Percentiles rank a stretch among this genome's conserved stretches.
Evolutionary conservation across 495 filamentous ascomycete genomes (phyloP).

Genomic region (Penicillium herquei): DNA sequence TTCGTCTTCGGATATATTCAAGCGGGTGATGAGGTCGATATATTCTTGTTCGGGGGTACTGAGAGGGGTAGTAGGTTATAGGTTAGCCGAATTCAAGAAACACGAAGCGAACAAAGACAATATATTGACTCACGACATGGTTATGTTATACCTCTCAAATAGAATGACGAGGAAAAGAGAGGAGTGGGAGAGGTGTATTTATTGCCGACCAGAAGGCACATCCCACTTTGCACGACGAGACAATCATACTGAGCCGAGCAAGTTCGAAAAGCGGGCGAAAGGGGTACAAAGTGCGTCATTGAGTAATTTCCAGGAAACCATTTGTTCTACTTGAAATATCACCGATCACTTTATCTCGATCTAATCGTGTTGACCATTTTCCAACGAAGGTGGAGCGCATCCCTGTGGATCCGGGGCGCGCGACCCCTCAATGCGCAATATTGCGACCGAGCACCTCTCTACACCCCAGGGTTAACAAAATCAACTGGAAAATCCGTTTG

Average conservation of each 20-base stretch:
- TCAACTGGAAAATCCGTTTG: no score
- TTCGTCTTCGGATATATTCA: constrained; percentile 9
- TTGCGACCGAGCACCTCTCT: not conserved
- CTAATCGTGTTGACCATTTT: not conserved
- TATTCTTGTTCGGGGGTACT: constrained; percentile 19
- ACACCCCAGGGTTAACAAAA: not conserved
- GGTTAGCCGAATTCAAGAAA: not conserved
- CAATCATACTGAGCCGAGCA: not conserved
- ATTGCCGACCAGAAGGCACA: not conserved
- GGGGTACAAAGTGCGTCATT: constrained; percentile 2
- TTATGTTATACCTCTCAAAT: not conserved
- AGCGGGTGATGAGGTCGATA: constrained; percentile 7
- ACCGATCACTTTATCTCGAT: not conserved
- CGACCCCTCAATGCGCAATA: not conserved
- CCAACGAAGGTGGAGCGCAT: not conserved
- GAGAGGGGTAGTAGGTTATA: not conserved
- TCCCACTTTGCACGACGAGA: constrained; percentile 1
- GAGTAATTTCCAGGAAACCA: not conserved
- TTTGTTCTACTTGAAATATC: not conserved
- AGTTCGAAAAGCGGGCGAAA: not conserved
- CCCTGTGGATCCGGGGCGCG: not conserved
- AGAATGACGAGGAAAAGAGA: not conserved
- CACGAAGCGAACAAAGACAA: not conserved
- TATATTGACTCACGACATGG: not conserved
- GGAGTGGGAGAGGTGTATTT: not conserved